Evolutionary conservation across 306 rosid genomes (phyloP).

Genomic region (Carpinus fangiana): DNA sequence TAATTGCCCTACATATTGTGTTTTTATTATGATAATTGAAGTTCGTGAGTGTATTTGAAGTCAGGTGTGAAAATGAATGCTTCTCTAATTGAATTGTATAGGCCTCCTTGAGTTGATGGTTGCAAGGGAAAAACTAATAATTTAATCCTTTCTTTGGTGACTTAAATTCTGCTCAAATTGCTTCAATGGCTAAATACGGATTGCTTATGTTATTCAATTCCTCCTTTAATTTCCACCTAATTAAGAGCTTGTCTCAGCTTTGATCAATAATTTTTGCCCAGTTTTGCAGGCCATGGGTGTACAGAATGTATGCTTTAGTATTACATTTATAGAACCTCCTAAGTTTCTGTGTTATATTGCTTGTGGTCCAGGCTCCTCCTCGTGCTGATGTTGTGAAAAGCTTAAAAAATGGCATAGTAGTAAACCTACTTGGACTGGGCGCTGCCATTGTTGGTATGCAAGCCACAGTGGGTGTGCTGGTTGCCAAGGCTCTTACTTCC

Average conservation of each 20-base stretch:
- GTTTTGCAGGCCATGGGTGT: neutral
- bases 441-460: slow-evolving; percentile 96
- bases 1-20: neutral
- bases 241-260: neutral
- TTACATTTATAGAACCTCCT: neutral
- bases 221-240: neutral
- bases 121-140: neutral
- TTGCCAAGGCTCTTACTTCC: slow-evolving; percentile 95
- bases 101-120: slow-evolving; percentile 5
- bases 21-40: neutral
- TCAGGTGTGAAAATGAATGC: neutral
- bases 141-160: neutral
- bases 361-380: slow-evolving; percentile 74
- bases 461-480: slow-evolving; percentile 90
- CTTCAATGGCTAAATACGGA: neutral
- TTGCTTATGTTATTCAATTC: neutral
- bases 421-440: slow-evolving; percentile 94
- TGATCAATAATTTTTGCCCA: neutral
- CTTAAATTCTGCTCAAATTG: neutral
- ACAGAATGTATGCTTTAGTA: neutral
- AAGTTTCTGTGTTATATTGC: neutral
- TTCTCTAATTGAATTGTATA: neutral
- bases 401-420: slow-evolving; percentile 70
- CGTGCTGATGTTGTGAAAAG: slow-evolving; percentile 95
- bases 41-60: neutral